Evolutionary conservation across 805 yeast species (phyloP), one percentile per base, ranked within the genome.

Genomic region (Nakazawaea anatomiae): DNA sequence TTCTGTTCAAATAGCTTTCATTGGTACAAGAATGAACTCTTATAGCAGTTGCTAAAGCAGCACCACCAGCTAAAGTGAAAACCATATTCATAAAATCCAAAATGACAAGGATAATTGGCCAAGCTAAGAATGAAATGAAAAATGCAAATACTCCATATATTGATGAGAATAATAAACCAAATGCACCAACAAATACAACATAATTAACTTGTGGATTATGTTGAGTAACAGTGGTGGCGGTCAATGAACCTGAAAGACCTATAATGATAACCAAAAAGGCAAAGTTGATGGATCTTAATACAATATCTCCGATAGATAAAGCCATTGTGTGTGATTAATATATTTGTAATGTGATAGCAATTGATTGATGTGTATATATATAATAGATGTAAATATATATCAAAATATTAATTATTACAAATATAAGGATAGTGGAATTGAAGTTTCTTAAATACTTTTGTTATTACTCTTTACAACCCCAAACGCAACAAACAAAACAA

Each of bases 41-140:
- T 65, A 87, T 83, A 62, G 83, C 95, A 54, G 89, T 96, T 49
- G 98, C 98, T 65, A 94, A 75, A 48, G 96, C 96, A 53, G 96
- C 83, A 62, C 91, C 98, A 58, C 89, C 98, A 46, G 98, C 83
- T 69, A 94, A 89, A 52, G 96, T 83, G 83, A 94, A 94, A 60
- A 91, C 87, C 60, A 83, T 72, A 79, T 90, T 90, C 71, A 94
- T 75, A 74, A 89, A 85, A 76, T 94, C 99, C 65, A 89, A 73
- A 51, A 73, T 60, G 53, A 85, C 82, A 65, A 89, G 69, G 59
- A 91, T 68, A 47, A 88, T 69, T 59, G 98, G 98, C 86, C 95
- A 87, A 42, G 96, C 96, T 55, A 92, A 76, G 61, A 82, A 82
- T 54, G 83, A 80, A 58, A 89, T 63, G 61, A 94, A 82, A 74